These are phyloP conservation scores for Leccinum angustisporum DNA, from an alignment of 1,284 basidiomycete genomes.

Conservation along the genomic window DNA sequence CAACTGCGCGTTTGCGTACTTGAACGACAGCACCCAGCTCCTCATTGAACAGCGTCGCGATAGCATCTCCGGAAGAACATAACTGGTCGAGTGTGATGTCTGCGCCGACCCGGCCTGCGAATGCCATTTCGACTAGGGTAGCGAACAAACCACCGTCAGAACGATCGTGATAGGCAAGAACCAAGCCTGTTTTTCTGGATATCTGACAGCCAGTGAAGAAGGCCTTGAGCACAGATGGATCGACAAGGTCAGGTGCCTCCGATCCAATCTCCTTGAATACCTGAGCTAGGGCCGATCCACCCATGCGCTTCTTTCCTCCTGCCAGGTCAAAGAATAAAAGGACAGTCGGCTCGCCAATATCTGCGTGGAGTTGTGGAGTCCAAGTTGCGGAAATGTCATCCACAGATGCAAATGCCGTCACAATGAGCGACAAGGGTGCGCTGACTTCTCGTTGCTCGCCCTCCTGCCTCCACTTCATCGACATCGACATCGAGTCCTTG, in stretches of 20 bases:
- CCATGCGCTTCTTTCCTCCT: constrained; percentile 79
- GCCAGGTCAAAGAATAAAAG: constrained; percentile 93
- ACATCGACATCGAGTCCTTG: constrained; percentile 99
- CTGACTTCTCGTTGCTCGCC: constrained; percentile 79
- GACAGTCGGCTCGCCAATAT: constrained; percentile 63
- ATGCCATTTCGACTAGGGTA: constrained; percentile 93
- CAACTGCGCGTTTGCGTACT: constrained; percentile 65
- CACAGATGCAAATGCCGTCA: constrained; percentile 94
- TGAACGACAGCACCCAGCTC: constrained; percentile 95
- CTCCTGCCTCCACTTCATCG: constrained; percentile 87
- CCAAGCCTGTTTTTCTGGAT: constrained; percentile 63
- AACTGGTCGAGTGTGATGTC: constrained; percentile 67
- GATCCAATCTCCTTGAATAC: constrained; percentile 91
- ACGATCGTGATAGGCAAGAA: constrained; percentile 96
- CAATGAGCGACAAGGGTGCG: constrained; percentile 88
- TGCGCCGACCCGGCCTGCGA: constrained; percentile 85
- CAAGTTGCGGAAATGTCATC: constrained; percentile 81
- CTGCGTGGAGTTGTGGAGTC: constrained; percentile 86
- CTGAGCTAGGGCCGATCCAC: constrained; percentile 94
- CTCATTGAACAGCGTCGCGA: constrained; percentile 89
- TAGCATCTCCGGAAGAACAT: constrained; percentile 48
- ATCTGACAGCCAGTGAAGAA: constrained; percentile 81
- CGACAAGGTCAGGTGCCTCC: constrained; percentile 89
- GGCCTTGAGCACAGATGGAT: constrained; percentile 70
- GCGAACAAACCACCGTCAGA: constrained; percentile 96